Evolutionary conservation across 805 yeast species (phyloP).

Genomic region (Spathaspora arborariae): DNA sequence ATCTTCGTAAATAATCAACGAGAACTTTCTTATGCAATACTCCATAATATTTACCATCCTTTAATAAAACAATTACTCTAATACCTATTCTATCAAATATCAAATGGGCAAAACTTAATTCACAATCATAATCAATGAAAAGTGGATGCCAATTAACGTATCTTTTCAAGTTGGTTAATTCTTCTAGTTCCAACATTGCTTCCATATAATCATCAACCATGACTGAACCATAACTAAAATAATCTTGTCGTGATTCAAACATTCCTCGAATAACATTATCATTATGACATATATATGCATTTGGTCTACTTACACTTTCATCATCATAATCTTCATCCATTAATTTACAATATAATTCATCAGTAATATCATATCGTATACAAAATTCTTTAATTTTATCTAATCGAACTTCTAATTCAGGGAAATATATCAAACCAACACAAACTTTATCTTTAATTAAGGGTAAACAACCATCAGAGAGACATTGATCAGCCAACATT

Average conservation of each 20-base stretch:
- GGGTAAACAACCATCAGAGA: conserved; percentile 53
- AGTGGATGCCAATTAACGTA: conserved; percentile 46
- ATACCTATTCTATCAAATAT: conserved; percentile 51
- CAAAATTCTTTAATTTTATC: conserved; percentile 38
- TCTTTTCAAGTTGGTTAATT: conserved; percentile 37
- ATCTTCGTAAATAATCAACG: conserved; percentile 39
- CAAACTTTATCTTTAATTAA: conserved; percentile 31
- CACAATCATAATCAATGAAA: conserved; percentile 44
- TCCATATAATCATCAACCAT: conserved; percentile 6
- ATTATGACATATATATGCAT: conserved; percentile 7
- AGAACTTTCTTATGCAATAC: conserved; percentile 51
- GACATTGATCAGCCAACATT: conserved; percentile 35
- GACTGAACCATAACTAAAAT: conserved; percentile 22
- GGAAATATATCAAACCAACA: conserved; percentile 47
- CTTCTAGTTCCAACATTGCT: conserved; percentile 10
- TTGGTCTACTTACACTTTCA: neutral
- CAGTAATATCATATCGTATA: conserved; percentile 18
- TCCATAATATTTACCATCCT: conserved; percentile 47
- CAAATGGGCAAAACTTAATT: conserved; percentile 47
- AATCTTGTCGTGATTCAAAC: conserved; percentile 13
- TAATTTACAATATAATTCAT: conserved; percentile 28
- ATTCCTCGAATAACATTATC: conserved; percentile 7
- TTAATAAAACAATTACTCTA: conserved; percentile 43
- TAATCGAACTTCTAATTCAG: conserved; percentile 49
- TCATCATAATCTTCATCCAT: conserved; percentile 11